Evolutionary conservation across 2,329 filamentous ascomycete genomes (phyloP).

Genomic region (Hysterium pulicare): DNA sequence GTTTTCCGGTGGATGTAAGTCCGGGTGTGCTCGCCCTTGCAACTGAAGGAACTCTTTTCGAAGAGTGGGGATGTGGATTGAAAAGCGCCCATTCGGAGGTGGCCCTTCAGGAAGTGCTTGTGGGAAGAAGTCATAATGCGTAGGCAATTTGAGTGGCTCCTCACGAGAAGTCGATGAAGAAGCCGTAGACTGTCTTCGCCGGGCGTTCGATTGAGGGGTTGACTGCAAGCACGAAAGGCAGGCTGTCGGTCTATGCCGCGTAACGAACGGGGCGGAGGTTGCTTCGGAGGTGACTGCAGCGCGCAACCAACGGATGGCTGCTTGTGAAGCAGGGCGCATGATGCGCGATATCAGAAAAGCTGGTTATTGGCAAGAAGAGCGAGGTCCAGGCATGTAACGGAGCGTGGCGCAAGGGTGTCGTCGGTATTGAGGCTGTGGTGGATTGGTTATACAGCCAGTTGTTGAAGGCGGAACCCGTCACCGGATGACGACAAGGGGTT

Average conservation of each 20-base stretch:
- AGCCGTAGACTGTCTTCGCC: conserved; percentile 8
- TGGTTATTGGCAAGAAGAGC: not conserved
- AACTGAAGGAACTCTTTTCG: conserved; percentile 83
- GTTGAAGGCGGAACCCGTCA: too few relatives aligned
- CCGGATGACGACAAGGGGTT: too few relatives aligned
- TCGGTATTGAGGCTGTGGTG: not conserved
- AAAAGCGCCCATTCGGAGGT: conserved; percentile 73
- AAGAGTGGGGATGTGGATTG: conserved; percentile 65
- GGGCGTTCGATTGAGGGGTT: conserved; percentile 8
- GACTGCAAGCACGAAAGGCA: conserved; percentile 21
- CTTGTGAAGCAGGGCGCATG: conserved; percentile 14
- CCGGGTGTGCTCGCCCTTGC: conserved; percentile 74
- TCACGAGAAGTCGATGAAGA: not conserved
- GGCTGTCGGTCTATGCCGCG: conserved; percentile 16
- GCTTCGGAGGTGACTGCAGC: conserved; percentile 16
- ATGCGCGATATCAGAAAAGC: too few relatives aligned
- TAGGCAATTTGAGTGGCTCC: conserved; percentile 35
- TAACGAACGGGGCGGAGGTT: conserved; percentile 12
- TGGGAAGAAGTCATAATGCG: conserved; percentile 88
- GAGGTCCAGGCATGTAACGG: not conserved
- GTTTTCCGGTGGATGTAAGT: conserved; percentile 52
- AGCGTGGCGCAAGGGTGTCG: not conserved
- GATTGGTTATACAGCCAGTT: too few relatives aligned
- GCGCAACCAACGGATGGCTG: conserved; percentile 23
- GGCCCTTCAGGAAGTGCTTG: conserved; percentile 71